Percentiles rank a stretch among this genome's conserved stretches.
phyloP scores from a whole-genome alignment of 1,139 yeast genomes.

The Kodamaea sp. region DNA sequence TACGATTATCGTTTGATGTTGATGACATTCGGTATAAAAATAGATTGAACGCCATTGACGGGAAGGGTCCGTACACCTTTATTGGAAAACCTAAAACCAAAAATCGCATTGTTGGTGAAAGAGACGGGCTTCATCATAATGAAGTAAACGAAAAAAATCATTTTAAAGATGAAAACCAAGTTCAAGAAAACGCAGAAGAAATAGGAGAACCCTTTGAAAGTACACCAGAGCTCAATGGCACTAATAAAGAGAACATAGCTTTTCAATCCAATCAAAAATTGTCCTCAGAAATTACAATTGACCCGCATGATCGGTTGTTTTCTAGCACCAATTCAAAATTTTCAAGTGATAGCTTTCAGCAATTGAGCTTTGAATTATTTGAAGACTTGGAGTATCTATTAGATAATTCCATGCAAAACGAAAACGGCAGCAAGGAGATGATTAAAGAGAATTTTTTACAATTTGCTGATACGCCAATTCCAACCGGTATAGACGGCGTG shows the following conservation, averaged over 20 bases:
- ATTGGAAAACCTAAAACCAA: constrained; percentile 10
- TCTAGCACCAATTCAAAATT: constrained; percentile 5
- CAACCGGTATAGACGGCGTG: constrained; percentile 3
- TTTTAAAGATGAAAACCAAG: no score
- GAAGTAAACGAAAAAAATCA: no score
- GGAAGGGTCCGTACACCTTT: constrained; percentile 8
- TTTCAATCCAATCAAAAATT: neutral
- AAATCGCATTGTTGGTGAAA: neutral
- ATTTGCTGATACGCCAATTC: constrained; percentile 10
- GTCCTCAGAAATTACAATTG: neutral
- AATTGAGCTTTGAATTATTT: constrained; percentile 14
- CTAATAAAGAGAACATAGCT: neutral
- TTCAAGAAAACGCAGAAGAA: no score
- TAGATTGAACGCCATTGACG: constrained; percentile 8
- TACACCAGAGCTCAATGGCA: neutral
- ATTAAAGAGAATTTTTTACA: constrained; percentile 8
- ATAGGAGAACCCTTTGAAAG: no score
- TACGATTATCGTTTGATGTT: constrained; percentile 45
- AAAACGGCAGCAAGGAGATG: neutral
- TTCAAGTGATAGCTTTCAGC: constrained; percentile 14
- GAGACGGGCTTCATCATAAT: no score
- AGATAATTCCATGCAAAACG: neutral
- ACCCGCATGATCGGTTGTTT: neutral
- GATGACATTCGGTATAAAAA: constrained; percentile 28
- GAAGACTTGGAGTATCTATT: constrained; percentile 20